Base-by-base conservation (phyloP, 2,329 filamentous ascomycete genomes). In the Thelonectria rubi region DNA sequence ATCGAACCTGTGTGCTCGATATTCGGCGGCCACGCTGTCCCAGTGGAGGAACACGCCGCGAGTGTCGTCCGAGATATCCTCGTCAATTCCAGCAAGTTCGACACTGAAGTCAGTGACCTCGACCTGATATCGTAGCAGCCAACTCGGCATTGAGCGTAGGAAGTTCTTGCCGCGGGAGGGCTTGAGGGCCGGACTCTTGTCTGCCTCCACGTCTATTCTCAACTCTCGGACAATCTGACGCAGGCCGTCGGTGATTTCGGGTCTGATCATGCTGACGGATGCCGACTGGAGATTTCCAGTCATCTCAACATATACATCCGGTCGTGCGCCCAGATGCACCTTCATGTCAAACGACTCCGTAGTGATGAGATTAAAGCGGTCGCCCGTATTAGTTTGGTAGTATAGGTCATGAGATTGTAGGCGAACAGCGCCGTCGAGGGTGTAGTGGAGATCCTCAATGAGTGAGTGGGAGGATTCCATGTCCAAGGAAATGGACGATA, bases 381-480 rank as follows among this genome's bases (percentile, higher is more conserved):
- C 87, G 5, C 93, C 91, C 10, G 88, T 86, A 20, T 91, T 89
- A 1, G 93, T 97, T 73, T 97, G 96, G 74, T 99, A 99, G 76
- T 98, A 99, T 1, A 99, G 84, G 66, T 93, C 87, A 74, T 97
- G 93, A 1, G 92, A 91, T 64, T 94, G 90, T 60, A 98, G 81
- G 47, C 95, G 86, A 74, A 96, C 88, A 3, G 91, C 91, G 0
- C 93, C 93, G 14, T 88, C 88, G 1, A 99, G 80, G 5, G 91
- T 92, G 76, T 99, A 99, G 73, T 97, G 91, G 3, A 93, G 80
- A 34, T 96, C 91, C 59, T 91, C 91, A 37, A 92, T 87, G 0
- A 90, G 83, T 3, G 93, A 95, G 77, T 99, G 95, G n/a, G 93
- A 97, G 0, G 95, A 97, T 73, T 99, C 95, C 49, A 97, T 85